Percentiles rank a stretch among this genome's conserved stretches.
Evolutionary conservation across 306 rosid genomes (phyloP).

Genomic region (Quercus variabilis): DNA sequence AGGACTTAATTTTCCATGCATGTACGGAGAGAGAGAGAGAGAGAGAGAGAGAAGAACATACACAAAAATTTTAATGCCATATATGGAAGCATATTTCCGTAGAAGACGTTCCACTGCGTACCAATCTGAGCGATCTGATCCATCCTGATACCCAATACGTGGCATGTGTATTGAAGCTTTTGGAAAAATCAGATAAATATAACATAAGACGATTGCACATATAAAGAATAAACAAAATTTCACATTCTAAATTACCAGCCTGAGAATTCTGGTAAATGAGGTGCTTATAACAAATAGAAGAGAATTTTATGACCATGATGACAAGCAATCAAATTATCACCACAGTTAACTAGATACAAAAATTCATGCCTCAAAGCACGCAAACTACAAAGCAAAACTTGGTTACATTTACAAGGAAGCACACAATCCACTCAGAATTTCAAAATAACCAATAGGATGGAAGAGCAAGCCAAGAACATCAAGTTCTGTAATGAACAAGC

Average conservation of each 20-base stretch:
- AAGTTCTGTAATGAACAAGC: background rate
- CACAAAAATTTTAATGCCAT: constrained; percentile 65
- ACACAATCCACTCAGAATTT: background rate
- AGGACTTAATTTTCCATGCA: background rate
- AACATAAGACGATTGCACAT: constrained; percentile 4
- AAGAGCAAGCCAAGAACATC: background rate
- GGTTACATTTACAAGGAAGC: background rate
- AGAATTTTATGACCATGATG: background rate
- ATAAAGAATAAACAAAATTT: background rate
- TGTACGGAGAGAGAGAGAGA: background rate
- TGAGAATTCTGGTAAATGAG: background rate
- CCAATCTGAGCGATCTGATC: constrained; percentile 90
- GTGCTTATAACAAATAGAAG: too few relatives aligned
- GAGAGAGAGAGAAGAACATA: constrained; percentile 27
- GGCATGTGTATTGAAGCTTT: constrained; percentile 96
- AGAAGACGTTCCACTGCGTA: constrained; percentile 86
- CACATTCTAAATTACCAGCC: background rate
- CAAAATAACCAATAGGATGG: background rate
- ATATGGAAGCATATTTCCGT: constrained; percentile 77
- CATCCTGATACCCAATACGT: constrained; percentile 91
- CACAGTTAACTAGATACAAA: background rate
- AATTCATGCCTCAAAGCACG: background rate
- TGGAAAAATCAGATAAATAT: constrained; percentile 1
- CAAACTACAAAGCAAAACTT: background rate
- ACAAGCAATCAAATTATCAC: background rate